Evolutionary conservation across 169 alveolate genomes (phyloP).

Genomic region (Amoebophrya sp.): DNA sequence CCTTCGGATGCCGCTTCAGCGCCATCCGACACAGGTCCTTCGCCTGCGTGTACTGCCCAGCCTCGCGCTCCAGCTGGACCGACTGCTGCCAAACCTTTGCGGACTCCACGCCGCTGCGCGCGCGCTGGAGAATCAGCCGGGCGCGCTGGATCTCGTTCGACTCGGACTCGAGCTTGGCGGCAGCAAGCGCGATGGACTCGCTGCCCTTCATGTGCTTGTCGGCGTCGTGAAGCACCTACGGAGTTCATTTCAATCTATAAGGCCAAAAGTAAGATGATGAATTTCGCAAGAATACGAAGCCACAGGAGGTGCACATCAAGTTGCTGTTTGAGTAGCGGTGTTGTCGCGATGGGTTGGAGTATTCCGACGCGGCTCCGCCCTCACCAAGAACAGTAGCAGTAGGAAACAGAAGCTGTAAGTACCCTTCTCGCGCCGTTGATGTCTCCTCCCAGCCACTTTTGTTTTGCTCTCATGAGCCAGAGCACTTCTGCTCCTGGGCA

Average conservation of each 20-base stretch:
- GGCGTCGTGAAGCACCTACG: not conserved
- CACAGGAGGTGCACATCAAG: too few relatives aligned
- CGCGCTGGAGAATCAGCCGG: slow-evolving; percentile 66
- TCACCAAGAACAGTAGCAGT: too few relatives aligned
- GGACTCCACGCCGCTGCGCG: slow-evolving; percentile 36
- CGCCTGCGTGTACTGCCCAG: slow-evolving; percentile 48
- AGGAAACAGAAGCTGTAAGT: slow-evolving; percentile 58
- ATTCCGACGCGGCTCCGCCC: too few relatives aligned
- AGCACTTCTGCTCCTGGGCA: slow-evolving; percentile 50
- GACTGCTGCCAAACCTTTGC: slow-evolving; percentile 62
- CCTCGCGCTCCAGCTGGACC: slow-evolving; percentile 68
- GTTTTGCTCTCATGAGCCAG: slow-evolving; percentile 77
- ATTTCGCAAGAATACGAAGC: too few relatives aligned
- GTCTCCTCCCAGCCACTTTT: slow-evolving; percentile 67
- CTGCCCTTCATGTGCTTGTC: slow-evolving; percentile 44
- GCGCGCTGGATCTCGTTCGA: slow-evolving; percentile 75
- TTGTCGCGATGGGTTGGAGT: too few relatives aligned
- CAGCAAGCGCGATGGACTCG: slow-evolving; percentile 72
- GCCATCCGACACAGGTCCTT: slow-evolving; percentile 53
- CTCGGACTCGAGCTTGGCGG: slow-evolving; percentile 74
- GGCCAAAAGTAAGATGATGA: too few relatives aligned
- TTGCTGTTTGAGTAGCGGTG: too few relatives aligned
- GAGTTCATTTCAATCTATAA: too few relatives aligned
- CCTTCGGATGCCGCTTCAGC: slow-evolving; percentile 46
- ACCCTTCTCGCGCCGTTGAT: slow-evolving; percentile 58